Percentiles rank a stretch among this genome's conserved stretches.
Evolutionary conservation across 257 asterid species (phyloP).

Genomic region (Jacaranda mimosifolia): DNA sequence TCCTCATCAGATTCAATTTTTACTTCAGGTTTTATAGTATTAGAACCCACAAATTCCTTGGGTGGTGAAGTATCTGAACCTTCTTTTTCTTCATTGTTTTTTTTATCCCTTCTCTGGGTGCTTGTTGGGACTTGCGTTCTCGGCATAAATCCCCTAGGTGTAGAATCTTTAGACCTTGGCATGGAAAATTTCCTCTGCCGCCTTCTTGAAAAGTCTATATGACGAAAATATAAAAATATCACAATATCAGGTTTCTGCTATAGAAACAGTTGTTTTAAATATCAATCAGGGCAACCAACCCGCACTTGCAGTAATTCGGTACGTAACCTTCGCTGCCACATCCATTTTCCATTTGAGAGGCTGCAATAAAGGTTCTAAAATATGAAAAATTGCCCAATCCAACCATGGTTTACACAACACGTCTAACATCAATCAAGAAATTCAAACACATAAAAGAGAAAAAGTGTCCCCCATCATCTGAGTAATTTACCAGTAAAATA

Average conservation of each 20-base stretch:
- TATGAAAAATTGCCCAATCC: slow-evolving; percentile 4
- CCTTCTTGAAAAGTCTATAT: slow-evolving; percentile 79
- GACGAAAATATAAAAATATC: slow-evolving; percentile 28
- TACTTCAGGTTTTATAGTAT: slow-evolving; percentile 47
- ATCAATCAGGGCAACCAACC: slow-evolving; percentile 62
- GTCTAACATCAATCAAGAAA: slow-evolving; percentile 11
- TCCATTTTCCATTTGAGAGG: slow-evolving; percentile 55
- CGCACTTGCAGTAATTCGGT: slow-evolving; percentile 71
- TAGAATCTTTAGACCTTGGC: slow-evolving; percentile 62
- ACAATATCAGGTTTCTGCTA: slow-evolving; percentile 11
- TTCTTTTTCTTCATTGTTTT: slow-evolving; percentile 62
- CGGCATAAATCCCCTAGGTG: slow-evolving; percentile 74
- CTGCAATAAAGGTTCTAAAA: slow-evolving; percentile 51
- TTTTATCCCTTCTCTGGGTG: slow-evolving; percentile 65
- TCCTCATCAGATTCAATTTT: slow-evolving; percentile 44
- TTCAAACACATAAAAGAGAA: not conserved
- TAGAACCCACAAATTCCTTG: slow-evolving; percentile 47
- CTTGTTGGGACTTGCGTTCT: slow-evolving; percentile 68
- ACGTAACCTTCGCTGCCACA: slow-evolving; percentile 43
- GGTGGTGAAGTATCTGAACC: slow-evolving; percentile 46
- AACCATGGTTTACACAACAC: not conserved
- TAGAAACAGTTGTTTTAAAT: slow-evolving; percentile 7
- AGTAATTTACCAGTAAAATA: not conserved
- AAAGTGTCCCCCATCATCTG: not conserved
- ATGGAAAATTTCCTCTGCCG: slow-evolving; percentile 60